Evolutionary conservation across 306 rosid genomes (phyloP), one percentile per base, ranked within the genome.

Genomic region (Cotoneaster glaucophyllus): DNA sequence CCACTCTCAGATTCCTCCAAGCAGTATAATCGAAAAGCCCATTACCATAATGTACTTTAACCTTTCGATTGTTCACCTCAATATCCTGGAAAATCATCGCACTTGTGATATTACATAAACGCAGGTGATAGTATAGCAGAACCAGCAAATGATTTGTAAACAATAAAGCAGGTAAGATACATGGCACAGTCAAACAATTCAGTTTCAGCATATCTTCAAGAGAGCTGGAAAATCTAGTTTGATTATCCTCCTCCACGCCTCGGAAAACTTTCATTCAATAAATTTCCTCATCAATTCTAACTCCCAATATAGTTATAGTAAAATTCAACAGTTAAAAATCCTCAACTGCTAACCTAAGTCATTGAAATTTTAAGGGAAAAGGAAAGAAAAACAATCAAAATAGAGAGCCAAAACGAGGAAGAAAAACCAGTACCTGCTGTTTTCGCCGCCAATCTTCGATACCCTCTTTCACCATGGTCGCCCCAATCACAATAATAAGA

Each of bases 1-100:
- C 99, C 79, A 95, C 99, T 68, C 77, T 87, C 84, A 95, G 90
- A 86, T 88, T 84, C 82, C 86, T 95, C 99, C 99, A 95, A 61
- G 78, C 87, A 25, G 86, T 89, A 79, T 77, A 72, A 74, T 76
- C 86, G 43, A 95, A 92, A 41, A 52, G 50, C 7, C 98, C 98
- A 74, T 82, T 70, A 66, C 87, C 79, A 68, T 62, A 82, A 81
- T 84, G 96, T 77, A 88, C 87, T 74, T 92, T 82, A 75, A 90
- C 93, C 84, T 80, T 85, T 75, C 99, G 88, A 75, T 83, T 89
- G 82, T 95, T 95, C 79, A 95, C 89, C 85, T 86, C 96, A 14
- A 74, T 82, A 82, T 95, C 97, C 99, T 92, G 91, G 44, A 73
- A 79, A 39, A 73, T 22, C 5, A 82, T 61, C 69, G 72, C 59